Evolutionary conservation across 2,329 filamentous ascomycete genomes (phyloP), one percentile per base, ranked within the genome.

Genomic region (Scolecobasidium constrictum): DNA sequence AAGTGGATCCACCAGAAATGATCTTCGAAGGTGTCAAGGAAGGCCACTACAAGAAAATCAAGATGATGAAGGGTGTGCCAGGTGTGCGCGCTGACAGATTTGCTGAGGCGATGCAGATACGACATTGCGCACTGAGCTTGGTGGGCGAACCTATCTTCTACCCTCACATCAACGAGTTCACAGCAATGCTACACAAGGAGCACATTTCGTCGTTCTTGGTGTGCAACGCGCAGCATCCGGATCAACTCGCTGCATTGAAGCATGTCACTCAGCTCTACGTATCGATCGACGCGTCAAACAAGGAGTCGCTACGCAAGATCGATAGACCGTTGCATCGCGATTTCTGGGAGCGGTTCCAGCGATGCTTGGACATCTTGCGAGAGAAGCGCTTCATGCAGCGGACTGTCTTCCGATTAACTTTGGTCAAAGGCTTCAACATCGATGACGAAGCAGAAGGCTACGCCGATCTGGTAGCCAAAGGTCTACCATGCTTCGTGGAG

Each of bases 111-210:
- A 86, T 95, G 81, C 75, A 79, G 34, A 94, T 98, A 53, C 76
- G 86, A 1, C 90, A 98, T 63, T 98, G 90, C 60, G 92, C 92
- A 0, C 69, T 98, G 36, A 86, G 80, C 50, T 72, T 98, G 7
- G 92, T 98, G 17, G 90, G 92, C 52, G 90, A 98, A 62, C 90
- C 90, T n/a, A 95, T 95, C 53, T 96, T 96, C 67, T 96, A 96
- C 61, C 92, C 92, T 7, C 81, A 94, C 56, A 96, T 96, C 70
- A 95, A 98, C 62, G 83, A 88, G 56, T 88, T 96, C 55, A 69
- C 93, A 1, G 73, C 67, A 9, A 76, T 96, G 71, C 72, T 98
- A 50, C 90, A 96, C 65, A 67, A 62, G 11, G 84, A 94, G 59
- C 81, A 78, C 52, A 95, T 96, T 51, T 94, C 86, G 3, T 92